Evolutionary conservation across 768 basidiomycete species (phyloP).

Genomic region (Myochromella boudieri): DNA sequence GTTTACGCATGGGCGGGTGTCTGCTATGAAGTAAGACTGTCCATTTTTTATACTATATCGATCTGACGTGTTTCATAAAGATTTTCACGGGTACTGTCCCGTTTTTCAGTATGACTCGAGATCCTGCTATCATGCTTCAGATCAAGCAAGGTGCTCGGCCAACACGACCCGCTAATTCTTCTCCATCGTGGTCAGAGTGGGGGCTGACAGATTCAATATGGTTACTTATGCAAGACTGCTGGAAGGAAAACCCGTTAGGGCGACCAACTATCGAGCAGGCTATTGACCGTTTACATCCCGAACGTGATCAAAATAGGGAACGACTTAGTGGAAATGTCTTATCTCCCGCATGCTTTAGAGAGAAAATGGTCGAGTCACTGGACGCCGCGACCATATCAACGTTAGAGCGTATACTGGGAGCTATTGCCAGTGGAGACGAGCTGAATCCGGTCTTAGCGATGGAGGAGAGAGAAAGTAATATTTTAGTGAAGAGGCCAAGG

Average conservation of each 20-base stretch:
- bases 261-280: neutral
- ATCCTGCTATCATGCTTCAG: neutral
- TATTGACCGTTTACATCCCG: too few species aligned
- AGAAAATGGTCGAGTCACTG: too few species aligned
- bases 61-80: neutral
- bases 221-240: neutral
- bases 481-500: too few species aligned
- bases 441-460: too few species aligned
- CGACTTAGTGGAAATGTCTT: too few species aligned
- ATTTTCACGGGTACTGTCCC: neutral
- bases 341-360: too few species aligned
- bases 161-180: neutral
- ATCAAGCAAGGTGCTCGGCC: neutral
- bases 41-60: neutral
- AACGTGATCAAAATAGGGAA: too few species aligned
- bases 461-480: too few species aligned
- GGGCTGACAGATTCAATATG: neutral
- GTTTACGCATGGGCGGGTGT: slow-evolving; percentile 27
- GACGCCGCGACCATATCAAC: too few species aligned
- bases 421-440: too few species aligned
- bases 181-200: neutral
- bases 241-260: neutral
- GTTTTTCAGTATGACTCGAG: neutral
- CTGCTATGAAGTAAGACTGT: slow-evolving; percentile 26
- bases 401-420: too few species aligned